Evolutionary conservation across 306 rosid genomes (phyloP).

Genomic region (Herpetospermum pedunculosum): DNA sequence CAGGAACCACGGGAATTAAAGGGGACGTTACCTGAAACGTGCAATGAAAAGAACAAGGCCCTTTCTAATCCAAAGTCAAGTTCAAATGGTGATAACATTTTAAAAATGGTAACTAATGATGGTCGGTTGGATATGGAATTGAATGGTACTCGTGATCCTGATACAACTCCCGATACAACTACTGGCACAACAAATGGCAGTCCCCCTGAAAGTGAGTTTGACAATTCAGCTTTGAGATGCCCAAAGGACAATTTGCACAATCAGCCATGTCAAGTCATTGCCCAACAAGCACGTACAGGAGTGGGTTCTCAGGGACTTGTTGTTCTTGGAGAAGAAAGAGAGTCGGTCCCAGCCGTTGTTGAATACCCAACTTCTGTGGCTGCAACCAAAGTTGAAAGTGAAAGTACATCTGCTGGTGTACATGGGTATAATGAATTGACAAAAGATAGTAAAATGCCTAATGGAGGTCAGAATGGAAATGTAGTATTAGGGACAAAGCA

Average conservation of each 20-base stretch:
- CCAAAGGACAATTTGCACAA: conserved; percentile 26
- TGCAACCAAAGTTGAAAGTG: conserved; percentile 31
- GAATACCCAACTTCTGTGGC: conserved; percentile 32
- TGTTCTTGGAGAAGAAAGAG: conserved; percentile 31
- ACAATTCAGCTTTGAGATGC: conserved; percentile 24
- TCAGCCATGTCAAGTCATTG: conserved; percentile 32
- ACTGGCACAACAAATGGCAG: conserved; percentile 18
- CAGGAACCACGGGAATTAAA: conserved; percentile 51
- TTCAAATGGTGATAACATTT: conserved; percentile 46
- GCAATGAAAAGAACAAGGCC: conserved; percentile 49
- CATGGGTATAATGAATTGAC: conserved; percentile 48
- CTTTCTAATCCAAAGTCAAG: conserved; percentile 54
- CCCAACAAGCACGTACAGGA: conserved; percentile 23
- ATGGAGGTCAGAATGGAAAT: conserved; percentile 54
- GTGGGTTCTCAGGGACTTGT: conserved; percentile 34
- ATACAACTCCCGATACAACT: conserved; percentile 17
- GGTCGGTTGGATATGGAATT: conserved; percentile 33
- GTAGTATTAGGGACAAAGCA: conserved; percentile 39
- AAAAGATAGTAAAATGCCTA: conserved; percentile 37
- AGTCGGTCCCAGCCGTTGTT: conserved; percentile 22
- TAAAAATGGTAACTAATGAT: conserved; percentile 30
- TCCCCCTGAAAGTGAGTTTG: conserved; percentile 40
- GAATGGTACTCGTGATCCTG: conserved; percentile 34
- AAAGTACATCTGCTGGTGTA: conserved; percentile 40
- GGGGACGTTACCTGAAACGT: conserved; percentile 35